A percentile compares a stretch with the other conserved stretches of the same genome.
phyloP scores from a whole-genome alignment of 1,284 basidiomycete species.

The Blastosporella zonata region DNA sequence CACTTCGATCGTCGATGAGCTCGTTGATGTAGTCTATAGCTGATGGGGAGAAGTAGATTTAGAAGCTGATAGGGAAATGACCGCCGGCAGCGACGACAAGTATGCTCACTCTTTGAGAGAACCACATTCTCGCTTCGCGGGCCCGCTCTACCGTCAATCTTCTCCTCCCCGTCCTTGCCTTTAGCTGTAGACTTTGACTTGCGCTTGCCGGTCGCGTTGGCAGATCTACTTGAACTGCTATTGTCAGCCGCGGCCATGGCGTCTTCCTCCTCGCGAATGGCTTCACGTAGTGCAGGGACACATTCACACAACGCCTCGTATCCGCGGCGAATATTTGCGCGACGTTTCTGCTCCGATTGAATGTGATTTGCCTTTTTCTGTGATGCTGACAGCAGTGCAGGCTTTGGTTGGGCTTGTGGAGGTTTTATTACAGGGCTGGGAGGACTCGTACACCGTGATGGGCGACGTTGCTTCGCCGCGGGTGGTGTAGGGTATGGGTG shows the following conservation, averaged over 20 bases:
- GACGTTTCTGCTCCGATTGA: conserved; percentile 84
- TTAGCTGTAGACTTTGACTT: conserved; percentile 26
- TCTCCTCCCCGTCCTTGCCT: conserved; percentile 50
- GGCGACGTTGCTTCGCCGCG: conserved; percentile 10
- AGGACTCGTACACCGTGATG: conserved; percentile 9
- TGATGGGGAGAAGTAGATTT: conserved; percentile 27
- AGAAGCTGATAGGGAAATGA: conserved; percentile 8
- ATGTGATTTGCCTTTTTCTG: conserved; percentile 96
- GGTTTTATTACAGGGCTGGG: conserved; percentile 14
- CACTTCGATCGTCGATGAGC: conserved; percentile 55
- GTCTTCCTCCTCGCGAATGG: conserved; percentile 66
- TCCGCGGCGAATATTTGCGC: conserved; percentile 86
- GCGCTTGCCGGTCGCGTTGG: conserved; percentile 24
- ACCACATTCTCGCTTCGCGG: conserved; percentile 86
- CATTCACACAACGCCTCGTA: conserved; percentile 83
- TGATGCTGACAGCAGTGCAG: conserved; percentile 62
- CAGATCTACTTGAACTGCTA: conserved; percentile 24
- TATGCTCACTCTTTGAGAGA: conserved; percentile 69
- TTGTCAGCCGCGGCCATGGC: conserved; percentile 29
- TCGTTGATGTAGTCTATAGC: conserved; percentile 82
- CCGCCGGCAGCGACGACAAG: conserved; percentile 18
- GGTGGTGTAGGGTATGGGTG: conserved; percentile 18
- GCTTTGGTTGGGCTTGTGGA: conserved; percentile 34
- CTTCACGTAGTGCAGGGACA: conserved; percentile 76
- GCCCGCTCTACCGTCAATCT: conserved; percentile 75